These are phyloP conservation scores for Fusarium luffae DNA, from an alignment of 2,329 filamentous ascomycete species.

Conservation along the genomic window DNA sequence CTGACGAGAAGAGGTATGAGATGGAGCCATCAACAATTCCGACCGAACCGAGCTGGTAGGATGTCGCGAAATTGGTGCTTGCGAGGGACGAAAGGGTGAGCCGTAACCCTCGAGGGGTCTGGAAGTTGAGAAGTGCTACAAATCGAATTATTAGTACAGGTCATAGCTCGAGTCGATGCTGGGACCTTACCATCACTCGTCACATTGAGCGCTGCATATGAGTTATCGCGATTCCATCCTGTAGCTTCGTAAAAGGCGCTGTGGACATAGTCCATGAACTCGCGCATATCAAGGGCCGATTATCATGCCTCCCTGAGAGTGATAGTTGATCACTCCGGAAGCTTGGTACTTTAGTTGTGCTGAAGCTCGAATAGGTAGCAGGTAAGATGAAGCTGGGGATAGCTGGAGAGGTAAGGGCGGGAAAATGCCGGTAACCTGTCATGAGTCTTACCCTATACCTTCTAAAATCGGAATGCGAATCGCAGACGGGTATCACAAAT, in stretches of 20 bases:
- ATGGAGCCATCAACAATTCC: conserved; percentile 96
- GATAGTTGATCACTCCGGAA: conserved; percentile 32
- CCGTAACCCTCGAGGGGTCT: conserved; percentile 84
- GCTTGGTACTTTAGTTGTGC: neutral
- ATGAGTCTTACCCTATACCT: conserved; percentile 18
- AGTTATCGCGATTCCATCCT: conserved; percentile 91
- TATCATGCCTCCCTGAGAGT: conserved; percentile 44
- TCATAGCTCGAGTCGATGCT: neutral
- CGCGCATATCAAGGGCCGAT: conserved; percentile 73
- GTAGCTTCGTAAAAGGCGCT: conserved; percentile 88
- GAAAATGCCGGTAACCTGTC: conserved; percentile 24
- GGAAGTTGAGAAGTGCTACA: conserved; percentile 85
- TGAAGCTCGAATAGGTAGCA: neutral
- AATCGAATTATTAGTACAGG: conserved; percentile 29
- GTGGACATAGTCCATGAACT: conserved; percentile 98
- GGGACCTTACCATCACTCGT: conserved; percentile 75
- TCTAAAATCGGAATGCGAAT: too few relatives aligned
- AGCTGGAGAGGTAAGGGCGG: neutral
- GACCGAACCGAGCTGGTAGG: conserved; percentile 89
- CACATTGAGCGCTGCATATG: conserved; percentile 85
- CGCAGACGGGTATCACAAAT: neutral
- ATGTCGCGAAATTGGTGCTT: conserved; percentile 92
- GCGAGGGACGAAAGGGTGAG: conserved; percentile 91
- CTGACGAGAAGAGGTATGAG: conserved; percentile 93
- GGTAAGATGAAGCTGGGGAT: neutral